These are phyloP conservation scores for Macrolepiota albuminosa DNA, from an alignment of 768 basidiomycete genomes.

Conservation along the genomic window DNA sequence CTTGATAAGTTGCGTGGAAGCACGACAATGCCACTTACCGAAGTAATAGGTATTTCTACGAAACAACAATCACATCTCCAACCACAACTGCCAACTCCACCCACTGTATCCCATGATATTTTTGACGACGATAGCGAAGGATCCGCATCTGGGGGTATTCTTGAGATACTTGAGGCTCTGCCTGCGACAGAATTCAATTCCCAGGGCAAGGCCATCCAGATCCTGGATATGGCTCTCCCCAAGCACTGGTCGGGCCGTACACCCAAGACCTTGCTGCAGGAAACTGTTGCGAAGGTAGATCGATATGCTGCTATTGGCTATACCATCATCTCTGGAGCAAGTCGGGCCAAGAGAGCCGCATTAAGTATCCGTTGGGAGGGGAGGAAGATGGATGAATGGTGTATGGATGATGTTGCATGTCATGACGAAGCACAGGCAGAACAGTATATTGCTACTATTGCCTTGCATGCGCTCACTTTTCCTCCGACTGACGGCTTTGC, in stretches of 20 bases:
- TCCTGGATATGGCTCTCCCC: slow-evolving; percentile 75
- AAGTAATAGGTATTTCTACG: not conserved
- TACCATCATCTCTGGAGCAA: slow-evolving; percentile 56
- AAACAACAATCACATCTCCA: slow-evolving; percentile 17
- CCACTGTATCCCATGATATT: slow-evolving; percentile 28
- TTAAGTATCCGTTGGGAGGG: slow-evolving; percentile 74
- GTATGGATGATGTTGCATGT: slow-evolving; percentile 85
- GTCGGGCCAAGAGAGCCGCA: slow-evolving; percentile 69
- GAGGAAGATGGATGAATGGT: slow-evolving; percentile 57
- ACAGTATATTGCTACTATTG: slow-evolving; percentile 84
- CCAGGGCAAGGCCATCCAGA: slow-evolving; percentile 45
- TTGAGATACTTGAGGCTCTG: slow-evolving; percentile 68
- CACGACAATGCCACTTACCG: not conserved
- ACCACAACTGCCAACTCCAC: slow-evolving; percentile 8
- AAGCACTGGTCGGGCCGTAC: slow-evolving; percentile 82
- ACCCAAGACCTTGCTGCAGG: slow-evolving; percentile 69
- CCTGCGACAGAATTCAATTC: slow-evolving; percentile 52
- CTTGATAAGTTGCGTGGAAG: slow-evolving; percentile 34
- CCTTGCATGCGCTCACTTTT: slow-evolving; percentile 75
- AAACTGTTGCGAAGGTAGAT: slow-evolving; percentile 64
- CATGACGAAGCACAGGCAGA: slow-evolving; percentile 74
- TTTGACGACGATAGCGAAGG: slow-evolving; percentile 52
- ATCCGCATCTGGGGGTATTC: slow-evolving; percentile 51
- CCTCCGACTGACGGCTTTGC: slow-evolving; percentile 61
- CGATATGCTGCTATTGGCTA: slow-evolving; percentile 74